Base-by-base conservation (phyloP, 75 land plant genomes). In the Cryptomeria japonica region DNA sequence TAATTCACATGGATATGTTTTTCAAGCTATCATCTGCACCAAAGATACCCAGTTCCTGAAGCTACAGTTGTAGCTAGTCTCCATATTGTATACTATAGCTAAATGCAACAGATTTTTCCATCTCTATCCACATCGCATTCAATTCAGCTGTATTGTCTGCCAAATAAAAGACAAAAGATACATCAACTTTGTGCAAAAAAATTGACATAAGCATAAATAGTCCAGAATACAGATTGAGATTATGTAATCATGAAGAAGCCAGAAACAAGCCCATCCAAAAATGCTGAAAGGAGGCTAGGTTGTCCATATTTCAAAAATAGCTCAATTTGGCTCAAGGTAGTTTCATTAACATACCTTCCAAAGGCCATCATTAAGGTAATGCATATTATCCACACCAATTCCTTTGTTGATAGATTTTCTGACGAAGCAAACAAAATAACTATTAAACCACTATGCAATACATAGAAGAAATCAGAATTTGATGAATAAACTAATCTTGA, bases 301-400 rank as follows among this genome's bases (percentile, higher is more conserved):
- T 46, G 1, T 12, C 31, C 31, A 38, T 25, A 25, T 11, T 46
- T 46, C 51, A 44, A 28, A 44, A 13, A 28, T 44, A 44, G 84
- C 34, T 82, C 51, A 82, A 46, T 31, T 46, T 82, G 84, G 32
- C 28, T 44, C 41, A 79, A 39, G 49, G n/a, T 5, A 46, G 31
- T n/a, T 82, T 28, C 31, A 28, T 82, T 34, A 79, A 1, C 49
- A 46, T 93, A 97, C 99, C 99, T 98, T 98, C 99, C 99, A 98
- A 31, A 98, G 95, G 37, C 99, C 99, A 91, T 98, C 99, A 89
- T 98, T 98, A 68, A 98, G 97, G 89, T 98, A 98, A 86, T 98
- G 99, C 99, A 98, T 95, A 88, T 94, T 98, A 89, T 98, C 99
- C 83, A 98, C 95, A 39, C 97, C 99, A 84, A 98, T 98, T 25